Conservation (phyloP, 2,329 filamentous ascomycete genomes). For the Nectriaceae sp. region DNA sequence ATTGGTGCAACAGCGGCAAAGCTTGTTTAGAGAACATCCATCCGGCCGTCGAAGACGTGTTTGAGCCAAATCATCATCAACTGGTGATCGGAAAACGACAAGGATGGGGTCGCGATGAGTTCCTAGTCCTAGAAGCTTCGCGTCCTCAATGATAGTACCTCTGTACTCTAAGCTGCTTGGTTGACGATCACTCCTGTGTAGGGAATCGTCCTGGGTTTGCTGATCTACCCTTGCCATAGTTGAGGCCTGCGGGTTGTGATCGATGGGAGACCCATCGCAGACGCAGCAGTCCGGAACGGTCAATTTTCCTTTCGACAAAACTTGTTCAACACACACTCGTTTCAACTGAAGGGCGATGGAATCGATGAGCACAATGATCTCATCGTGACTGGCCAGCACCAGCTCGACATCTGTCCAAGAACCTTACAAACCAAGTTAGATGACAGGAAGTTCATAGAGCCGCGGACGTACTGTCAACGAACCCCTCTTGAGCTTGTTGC, state of each 20-base stretch:
- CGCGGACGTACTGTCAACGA: background rate
- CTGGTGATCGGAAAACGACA: background rate
- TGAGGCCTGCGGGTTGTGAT: background rate
- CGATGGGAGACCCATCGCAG: background rate
- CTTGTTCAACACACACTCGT: background rate
- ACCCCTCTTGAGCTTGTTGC: background rate
- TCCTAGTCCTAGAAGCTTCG: background rate
- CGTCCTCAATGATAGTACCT: background rate
- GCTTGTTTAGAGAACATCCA: background rate
- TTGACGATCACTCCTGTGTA: background rate
- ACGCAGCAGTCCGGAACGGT: background rate
- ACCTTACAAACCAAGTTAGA: background rate
- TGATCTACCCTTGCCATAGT: background rate
- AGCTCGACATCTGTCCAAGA: background rate
- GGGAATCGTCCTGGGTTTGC: background rate
- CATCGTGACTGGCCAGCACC: background rate
- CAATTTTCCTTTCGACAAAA: background rate
- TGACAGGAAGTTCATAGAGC: background rate
- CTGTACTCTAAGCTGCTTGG: background rate
- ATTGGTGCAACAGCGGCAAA: background rate
- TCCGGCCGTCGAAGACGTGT: background rate
- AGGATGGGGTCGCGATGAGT: background rate
- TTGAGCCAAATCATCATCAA: background rate
- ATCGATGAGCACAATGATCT: background rate
- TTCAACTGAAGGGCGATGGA: background rate